These are phyloP conservation scores for Penicillium sp. DNA, from an alignment of 2,329 filamentous ascomycete genomes.

Conservation along the genomic window DNA sequence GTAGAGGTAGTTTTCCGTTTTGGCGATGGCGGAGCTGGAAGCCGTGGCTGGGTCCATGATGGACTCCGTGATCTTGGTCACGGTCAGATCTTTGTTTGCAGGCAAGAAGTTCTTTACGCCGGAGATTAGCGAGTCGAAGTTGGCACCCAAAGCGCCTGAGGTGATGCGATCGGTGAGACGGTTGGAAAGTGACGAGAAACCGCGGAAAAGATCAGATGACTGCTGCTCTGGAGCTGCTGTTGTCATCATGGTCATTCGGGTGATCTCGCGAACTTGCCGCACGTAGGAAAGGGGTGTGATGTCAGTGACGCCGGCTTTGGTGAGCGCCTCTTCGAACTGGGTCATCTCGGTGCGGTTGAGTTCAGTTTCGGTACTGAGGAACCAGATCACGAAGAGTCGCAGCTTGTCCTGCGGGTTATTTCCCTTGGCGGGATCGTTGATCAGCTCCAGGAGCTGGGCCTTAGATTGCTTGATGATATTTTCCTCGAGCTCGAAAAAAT, in stretches of 20 bases:
- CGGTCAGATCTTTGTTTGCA: constrained; percentile 87
- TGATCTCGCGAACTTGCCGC: constrained; percentile 86
- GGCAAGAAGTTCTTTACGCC: constrained; percentile 99
- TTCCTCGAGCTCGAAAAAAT: constrained; percentile 94
- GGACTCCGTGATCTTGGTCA: constrained; percentile 97
- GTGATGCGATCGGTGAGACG: constrained; percentile 92
- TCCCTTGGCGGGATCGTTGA: constrained; percentile 78
- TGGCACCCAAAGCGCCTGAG: constrained; percentile 78
- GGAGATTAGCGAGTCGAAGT: constrained; percentile 90
- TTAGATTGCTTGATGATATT: constrained; percentile 89
- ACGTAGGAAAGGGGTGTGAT: constrained; percentile 79
- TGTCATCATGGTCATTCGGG: constrained; percentile 96
- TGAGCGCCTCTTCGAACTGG: constrained; percentile 80
- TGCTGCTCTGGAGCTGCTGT: constrained; percentile 67
- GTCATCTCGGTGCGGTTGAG: constrained; percentile 77
- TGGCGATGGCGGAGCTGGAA: constrained; percentile 86
- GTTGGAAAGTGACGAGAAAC: constrained; percentile 87
- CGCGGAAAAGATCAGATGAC: constrained; percentile 75
- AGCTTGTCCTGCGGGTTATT: constrained; percentile 84
- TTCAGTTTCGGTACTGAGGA: constrained; percentile 87
- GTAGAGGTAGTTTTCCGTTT: constrained; percentile 95
- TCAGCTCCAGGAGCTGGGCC: constrained; percentile 78
- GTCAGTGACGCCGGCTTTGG: constrained; percentile 67
- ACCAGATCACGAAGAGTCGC: constrained; percentile 94
- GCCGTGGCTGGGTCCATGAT: constrained; percentile 95